These are phyloP conservation scores for Neurospora sp. DNA, from an alignment of 495 filamentous ascomycete species.

Conservation along the genomic window DNA sequence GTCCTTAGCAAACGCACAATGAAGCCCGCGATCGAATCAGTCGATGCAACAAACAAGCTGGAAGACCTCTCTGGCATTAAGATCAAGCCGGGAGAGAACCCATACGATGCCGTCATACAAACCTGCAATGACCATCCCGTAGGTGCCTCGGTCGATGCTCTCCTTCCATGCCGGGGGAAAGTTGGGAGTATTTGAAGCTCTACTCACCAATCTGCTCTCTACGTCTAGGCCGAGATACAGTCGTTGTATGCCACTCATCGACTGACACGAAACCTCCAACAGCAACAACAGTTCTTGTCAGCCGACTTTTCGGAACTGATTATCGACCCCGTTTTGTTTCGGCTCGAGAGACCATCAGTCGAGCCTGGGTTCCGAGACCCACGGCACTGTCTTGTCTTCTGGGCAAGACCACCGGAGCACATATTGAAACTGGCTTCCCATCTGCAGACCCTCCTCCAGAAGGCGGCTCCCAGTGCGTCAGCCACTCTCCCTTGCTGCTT, in stretches of 20 bases:
- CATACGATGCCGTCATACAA: conserved; percentile 65
- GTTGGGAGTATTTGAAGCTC: background rate
- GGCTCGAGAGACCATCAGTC: conserved; percentile 47
- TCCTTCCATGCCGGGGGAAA: background rate
- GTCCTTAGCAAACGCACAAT: conserved; percentile 12
- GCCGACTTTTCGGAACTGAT: conserved; percentile 58
- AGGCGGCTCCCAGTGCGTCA: conserved; percentile 50
- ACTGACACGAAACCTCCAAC: conserved; percentile 57
- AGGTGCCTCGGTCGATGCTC: conserved; percentile 15
- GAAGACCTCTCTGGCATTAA: conserved; percentile 47
- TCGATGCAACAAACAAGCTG: conserved; percentile 42
- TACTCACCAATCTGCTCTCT: background rate
- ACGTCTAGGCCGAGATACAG: conserved; percentile 56
- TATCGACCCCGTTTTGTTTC: conserved; percentile 64
- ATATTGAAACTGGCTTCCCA: conserved; percentile 52
- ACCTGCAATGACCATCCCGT: conserved; percentile 51
- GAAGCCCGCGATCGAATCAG: conserved; percentile 25
- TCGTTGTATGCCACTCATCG: conserved; percentile 63
- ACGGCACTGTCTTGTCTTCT: conserved; percentile 75
- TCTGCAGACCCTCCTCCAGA: conserved; percentile 55
- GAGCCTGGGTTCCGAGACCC: conserved; percentile 61
- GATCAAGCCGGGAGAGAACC: conserved; percentile 47
- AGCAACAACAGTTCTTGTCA: conserved; percentile 56
- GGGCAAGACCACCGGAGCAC: conserved; percentile 69
- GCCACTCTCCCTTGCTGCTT: background rate